These are phyloP conservation scores for Garcia nutans DNA, from an alignment of 345 rosid genomes.

Conservation along the genomic window DNA sequence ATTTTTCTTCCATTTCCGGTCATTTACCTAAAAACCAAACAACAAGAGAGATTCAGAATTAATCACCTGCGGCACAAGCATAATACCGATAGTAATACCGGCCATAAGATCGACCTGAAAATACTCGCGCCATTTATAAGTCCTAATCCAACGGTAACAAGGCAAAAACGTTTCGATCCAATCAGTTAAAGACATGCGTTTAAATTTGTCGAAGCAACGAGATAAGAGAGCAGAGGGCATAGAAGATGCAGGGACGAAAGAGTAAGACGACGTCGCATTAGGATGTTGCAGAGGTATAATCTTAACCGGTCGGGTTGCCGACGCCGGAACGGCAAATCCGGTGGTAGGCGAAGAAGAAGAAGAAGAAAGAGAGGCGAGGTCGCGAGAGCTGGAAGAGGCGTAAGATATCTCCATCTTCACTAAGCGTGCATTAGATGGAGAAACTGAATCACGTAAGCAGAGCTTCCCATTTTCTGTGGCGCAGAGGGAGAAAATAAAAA, in stretches of 20 bases:
- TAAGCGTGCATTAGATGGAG: neutral
- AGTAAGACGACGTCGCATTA: constrained; percentile 38
- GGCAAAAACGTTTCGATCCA: constrained; percentile 71
- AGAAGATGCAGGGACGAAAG: constrained; percentile 23
- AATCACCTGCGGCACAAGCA: constrained; percentile 98
- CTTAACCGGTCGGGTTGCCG: constrained; percentile 58
- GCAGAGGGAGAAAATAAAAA: neutral
- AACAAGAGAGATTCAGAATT: constrained; percentile 7
- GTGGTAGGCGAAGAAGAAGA: constrained; percentile 1
- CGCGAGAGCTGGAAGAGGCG: constrained; percentile 54
- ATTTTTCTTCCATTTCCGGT: neutral
- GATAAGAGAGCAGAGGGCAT: constrained; percentile 29
- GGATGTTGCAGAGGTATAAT: constrained; percentile 82
- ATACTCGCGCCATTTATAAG: constrained; percentile 75
- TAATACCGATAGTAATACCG: constrained; percentile 84
- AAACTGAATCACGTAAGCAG: neutral
- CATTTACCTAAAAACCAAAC: constrained; percentile 3
- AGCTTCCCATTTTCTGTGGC: neutral
- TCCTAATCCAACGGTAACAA: constrained; percentile 84
- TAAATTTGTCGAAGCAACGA: constrained; percentile 43
- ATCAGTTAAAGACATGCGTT: constrained; percentile 49
- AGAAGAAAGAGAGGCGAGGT: constrained; percentile 28
- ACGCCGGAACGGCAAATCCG: constrained; percentile 37
- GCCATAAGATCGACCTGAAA: constrained; percentile 90
- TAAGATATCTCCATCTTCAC: constrained; percentile 55